A percentile compares a stretch with the other conserved stretches of the same genome.
Conservation (phyloP, 2,329 filamentous ascomycete genomes). For the Trichoderma citrinoviride region DNA sequence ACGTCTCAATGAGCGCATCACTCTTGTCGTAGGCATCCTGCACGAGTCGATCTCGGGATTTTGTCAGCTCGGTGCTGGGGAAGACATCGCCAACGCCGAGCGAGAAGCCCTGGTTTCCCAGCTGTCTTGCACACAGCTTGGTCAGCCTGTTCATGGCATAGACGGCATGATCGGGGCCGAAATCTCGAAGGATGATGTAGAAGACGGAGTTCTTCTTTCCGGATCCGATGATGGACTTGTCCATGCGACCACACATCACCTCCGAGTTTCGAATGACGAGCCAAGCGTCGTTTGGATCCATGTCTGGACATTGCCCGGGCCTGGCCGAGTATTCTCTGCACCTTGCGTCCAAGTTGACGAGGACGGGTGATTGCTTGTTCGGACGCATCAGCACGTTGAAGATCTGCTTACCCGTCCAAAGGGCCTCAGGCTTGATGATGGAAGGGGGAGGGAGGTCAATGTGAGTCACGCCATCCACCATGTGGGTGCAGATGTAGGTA, state of each 20-base stretch:
- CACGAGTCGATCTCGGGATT: conserved; percentile 74
- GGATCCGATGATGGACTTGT: conserved; percentile 94
- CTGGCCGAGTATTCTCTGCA: conserved; percentile 75
- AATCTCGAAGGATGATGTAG: conserved; percentile 94
- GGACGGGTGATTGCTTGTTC: conserved; percentile 76
- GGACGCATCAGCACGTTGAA: conserved; percentile 91
- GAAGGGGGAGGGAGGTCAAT: conserved; percentile 85
- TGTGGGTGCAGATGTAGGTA: conserved; percentile 85
- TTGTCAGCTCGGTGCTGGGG: conserved; percentile 67
- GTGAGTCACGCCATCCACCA: conserved; percentile 77
- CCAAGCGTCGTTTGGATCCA: conserved; percentile 86
- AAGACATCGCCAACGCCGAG: conserved; percentile 96
- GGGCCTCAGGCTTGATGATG: conserved; percentile 75
- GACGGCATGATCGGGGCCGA: conserved; percentile 83
- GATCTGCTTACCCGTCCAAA: conserved; percentile 97
- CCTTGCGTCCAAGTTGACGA: conserved; percentile 90
- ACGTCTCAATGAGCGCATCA: conserved; percentile 78
- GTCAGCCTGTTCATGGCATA: conserved; percentile 91
- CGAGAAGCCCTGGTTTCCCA: conserved; percentile 90
- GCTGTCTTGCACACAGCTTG: conserved; percentile 81
- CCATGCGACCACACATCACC: conserved; percentile 96
- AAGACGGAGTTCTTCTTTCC: conserved; percentile 98
- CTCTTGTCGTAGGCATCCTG: conserved; percentile 75
- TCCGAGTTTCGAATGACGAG: conserved; percentile 94
- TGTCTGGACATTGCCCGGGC: conserved; percentile 58